Base-by-base conservation (phyloP, 257 asterid species). In the Scutellaria barbata region DNA sequence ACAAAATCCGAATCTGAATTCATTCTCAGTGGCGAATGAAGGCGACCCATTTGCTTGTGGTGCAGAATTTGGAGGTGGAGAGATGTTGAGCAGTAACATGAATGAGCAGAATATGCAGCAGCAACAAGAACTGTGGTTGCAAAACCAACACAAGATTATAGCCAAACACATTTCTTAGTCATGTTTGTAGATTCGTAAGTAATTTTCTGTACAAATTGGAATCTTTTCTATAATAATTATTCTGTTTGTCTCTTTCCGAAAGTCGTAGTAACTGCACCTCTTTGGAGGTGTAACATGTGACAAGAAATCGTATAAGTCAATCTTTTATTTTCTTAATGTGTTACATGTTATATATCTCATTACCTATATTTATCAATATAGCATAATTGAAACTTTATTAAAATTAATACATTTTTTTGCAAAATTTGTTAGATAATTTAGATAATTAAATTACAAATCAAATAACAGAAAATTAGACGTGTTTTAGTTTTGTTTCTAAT, bases 81-180 rank as follows among this genome's bases (percentile, higher is more conserved):
- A 73, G 22, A 62, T 33, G 82, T 22, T 66, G 20, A 62, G 77
- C 68, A 67, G 71, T 20, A 57, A 81, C 30, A 25, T 10, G 78
- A 79, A 81, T 78, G 82, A 79, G 47, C 81, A 81, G 59, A 83
- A 83, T 53, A 70, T 84, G 75, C 52, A 66, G 66, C 86, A 63
- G 5, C 85, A 89, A 63, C 93, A 86, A 61, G 77, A 86, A 12
- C 11, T 83, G 83, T 88, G 96, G 97, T 76, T 90, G 81, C 92
- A 87, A 57, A 80, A 90, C 74, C 95, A 90, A 72, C 85, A 84
- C 79, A 90, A 85, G 85, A 90, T 88, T 57, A 77, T 88, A 65
- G 89, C 84, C 25, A 90, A 88, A 80, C 82, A 83, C 69, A 63
- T 40, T 33, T 35, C 68, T 45, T 71, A 76, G 46, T 76, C 43